phyloP scores from a whole-genome alignment of 257 asterid species.

The Hygrophila difformis region DNA sequence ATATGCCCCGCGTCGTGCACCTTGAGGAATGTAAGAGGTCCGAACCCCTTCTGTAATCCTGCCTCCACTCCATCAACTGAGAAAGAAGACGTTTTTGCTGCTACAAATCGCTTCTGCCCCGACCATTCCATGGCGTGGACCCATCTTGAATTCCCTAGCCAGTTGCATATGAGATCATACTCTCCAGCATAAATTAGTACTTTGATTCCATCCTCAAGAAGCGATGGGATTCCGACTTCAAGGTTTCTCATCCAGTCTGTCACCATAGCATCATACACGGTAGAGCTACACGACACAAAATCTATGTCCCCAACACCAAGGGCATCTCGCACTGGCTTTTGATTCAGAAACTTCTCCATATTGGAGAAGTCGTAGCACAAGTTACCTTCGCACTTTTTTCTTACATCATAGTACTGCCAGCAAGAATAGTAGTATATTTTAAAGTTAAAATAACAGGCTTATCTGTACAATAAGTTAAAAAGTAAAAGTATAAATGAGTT shows the following conservation, averaged over 20 bases:
- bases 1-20: constrained; percentile 63
- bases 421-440: too few relatives aligned
- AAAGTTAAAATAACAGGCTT: too few relatives aligned
- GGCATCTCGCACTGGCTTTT: constrained; percentile 34
- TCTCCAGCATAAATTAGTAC: constrained; percentile 54
- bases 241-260: constrained; percentile 59
- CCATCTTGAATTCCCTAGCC: constrained; percentile 76
- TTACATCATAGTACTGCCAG: constrained; percentile 49
- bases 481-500: neutral
- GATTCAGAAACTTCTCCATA: constrained; percentile 41
- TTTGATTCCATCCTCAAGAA: constrained; percentile 52
- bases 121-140: constrained; percentile 72
- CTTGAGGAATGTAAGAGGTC: constrained; percentile 52
- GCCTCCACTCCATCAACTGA: constrained; percentile 47
- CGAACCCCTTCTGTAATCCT: constrained; percentile 37
- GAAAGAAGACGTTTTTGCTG: constrained; percentile 36
- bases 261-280: constrained; percentile 45
- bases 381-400: constrained; percentile 43
- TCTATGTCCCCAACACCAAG: constrained; percentile 57
- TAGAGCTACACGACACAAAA: constrained; percentile 52
- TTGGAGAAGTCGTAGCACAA: constrained; percentile 54
- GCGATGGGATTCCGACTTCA: constrained; percentile 49
- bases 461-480: too few relatives aligned
- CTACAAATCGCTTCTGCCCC: constrained; percentile 39
- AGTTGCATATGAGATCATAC: constrained; percentile 58